A percentile compares a stretch with the other conserved stretches of the same genome.
Evolutionary conservation across 2,329 filamentous ascomycete species (phyloP).

Genomic region (Fusarium bulbicola): DNA sequence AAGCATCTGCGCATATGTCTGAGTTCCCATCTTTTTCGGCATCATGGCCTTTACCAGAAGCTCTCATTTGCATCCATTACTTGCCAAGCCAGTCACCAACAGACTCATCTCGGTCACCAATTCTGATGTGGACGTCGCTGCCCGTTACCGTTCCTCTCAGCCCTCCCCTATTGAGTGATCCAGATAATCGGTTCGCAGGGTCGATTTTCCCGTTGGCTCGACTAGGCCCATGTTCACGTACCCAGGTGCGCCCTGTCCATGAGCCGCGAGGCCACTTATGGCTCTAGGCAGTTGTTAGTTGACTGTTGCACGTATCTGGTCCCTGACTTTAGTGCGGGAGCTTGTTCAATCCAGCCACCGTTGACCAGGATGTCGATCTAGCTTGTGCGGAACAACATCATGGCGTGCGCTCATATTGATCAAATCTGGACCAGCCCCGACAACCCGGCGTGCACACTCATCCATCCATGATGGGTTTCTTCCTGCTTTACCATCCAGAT

Average conservation of each 20-base stretch:
- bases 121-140: constrained; percentile 29
- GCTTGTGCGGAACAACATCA: constrained; percentile 26
- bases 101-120: constrained; percentile 37
- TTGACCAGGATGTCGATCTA: constrained; percentile 36
- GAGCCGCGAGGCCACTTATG: constrained; percentile 24
- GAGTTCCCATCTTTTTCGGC: constrained; percentile 23
- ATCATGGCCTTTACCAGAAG: constrained; percentile 30
- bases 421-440: constrained; percentile 37
- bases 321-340: constrained; percentile 27
- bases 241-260: constrained; percentile 24
- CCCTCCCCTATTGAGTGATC: constrained; percentile 34
- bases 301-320: constrained; percentile 19
- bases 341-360: constrained; percentile 36
- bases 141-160: constrained; percentile 23
- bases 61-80: constrained; percentile 21
- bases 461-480: constrained; percentile 32
- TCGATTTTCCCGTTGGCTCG: constrained; percentile 33
- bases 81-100: constrained; percentile 27
- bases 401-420: constrained; percentile 39
- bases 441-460: constrained; percentile 31
- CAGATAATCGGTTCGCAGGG: constrained; percentile 37
- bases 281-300: constrained; percentile 15
- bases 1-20: constrained; percentile 20
- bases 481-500: constrained; percentile 33
- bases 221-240: constrained; percentile 23